A percentile compares a stretch with the other conserved stretches of the same genome.
These are phyloP conservation scores for Bipolaris bicolor DNA, from an alignment of 2,329 filamentous ascomycete genomes.

Conservation along the genomic window DNA sequence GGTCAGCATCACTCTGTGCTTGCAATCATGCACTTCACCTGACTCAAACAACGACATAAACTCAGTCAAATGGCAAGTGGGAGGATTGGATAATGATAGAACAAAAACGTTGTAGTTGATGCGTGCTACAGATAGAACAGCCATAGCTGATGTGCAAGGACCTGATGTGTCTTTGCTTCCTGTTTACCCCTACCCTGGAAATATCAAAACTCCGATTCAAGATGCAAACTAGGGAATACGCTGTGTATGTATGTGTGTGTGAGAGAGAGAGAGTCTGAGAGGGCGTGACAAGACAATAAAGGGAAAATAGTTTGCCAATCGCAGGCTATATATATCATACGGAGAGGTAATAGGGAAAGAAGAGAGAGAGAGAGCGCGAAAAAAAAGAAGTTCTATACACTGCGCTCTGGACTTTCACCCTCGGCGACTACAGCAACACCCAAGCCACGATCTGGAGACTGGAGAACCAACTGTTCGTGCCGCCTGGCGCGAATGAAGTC, in stretches of 20 bases:
- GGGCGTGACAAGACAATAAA: not conserved
- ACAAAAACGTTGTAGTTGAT: not conserved
- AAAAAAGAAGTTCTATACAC: slow-evolving; percentile 42
- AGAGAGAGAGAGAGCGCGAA: not conserved
- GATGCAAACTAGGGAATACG: slow-evolving; percentile 8
- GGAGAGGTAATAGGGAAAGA: not conserved
- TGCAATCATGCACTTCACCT: too few relatives aligned
- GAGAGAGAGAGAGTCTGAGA: not conserved
- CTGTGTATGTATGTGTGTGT: not conserved
- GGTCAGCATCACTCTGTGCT: too few relatives aligned
- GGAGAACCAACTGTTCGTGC: slow-evolving; percentile 90
- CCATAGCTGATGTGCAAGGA: not conserved
- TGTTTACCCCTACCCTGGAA: not conserved
- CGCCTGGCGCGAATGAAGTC: slow-evolving; percentile 87
- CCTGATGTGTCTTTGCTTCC: not conserved
- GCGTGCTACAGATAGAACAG: not conserved
- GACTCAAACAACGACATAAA: too few relatives aligned
- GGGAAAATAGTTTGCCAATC: slow-evolving; percentile 12
- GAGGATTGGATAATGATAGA: too few relatives aligned
- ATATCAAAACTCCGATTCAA: slow-evolving; percentile 8
- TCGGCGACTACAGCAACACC: slow-evolving; percentile 85
- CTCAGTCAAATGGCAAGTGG: too few relatives aligned
- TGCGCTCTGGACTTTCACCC: slow-evolving; percentile 77
- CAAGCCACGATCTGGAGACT: slow-evolving; percentile 88
- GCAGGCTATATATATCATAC: not conserved